These are phyloP conservation scores for Thermoascus crustaceus DNA, from an alignment of 2,329 filamentous ascomycete species.

Conservation along the genomic window DNA sequence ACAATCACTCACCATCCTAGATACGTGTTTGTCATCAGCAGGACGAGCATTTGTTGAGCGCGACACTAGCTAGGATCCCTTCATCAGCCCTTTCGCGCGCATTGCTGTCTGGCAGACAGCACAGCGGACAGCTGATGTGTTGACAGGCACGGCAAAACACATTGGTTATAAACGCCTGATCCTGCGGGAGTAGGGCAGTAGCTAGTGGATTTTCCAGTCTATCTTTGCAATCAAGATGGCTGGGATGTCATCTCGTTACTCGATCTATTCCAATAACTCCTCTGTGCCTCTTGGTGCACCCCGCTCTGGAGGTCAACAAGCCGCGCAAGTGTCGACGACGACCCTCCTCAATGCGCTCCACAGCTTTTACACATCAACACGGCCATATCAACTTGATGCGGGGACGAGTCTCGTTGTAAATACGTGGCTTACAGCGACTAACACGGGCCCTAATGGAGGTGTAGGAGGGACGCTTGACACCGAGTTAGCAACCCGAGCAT, in stretches of 20 bases:
- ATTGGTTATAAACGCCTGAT: neutral
- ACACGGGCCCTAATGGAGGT: slow-evolving; percentile 59
- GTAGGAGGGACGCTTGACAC: slow-evolving; percentile 72
- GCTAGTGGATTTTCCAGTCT: neutral
- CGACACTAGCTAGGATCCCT: neutral
- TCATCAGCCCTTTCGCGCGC: neutral
- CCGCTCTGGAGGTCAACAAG: slow-evolving; percentile 54
- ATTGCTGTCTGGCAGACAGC: slow-evolving; percentile 1
- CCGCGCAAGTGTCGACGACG: slow-evolving; percentile 80
- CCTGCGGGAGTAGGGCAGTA: neutral
- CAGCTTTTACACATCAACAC: slow-evolving; percentile 72
- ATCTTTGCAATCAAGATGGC: neutral
- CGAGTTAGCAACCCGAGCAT: slow-evolving; percentile 69
- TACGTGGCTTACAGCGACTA: slow-evolving; percentile 80
- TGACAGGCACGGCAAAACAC: neutral
- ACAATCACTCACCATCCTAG: too few species aligned
- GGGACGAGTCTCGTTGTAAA: slow-evolving; percentile 90
- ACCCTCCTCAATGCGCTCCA: slow-evolving; percentile 88
- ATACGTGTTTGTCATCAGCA: too few species aligned
- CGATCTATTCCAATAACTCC: slow-evolving; percentile 54
- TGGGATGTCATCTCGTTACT: slow-evolving; percentile 53
- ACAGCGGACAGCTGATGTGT: neutral
- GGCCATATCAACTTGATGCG: slow-evolving; percentile 80
- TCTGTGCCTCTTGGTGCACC: slow-evolving; percentile 48
- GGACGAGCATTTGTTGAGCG: too few species aligned